These are phyloP conservation scores for Suillus fuscotomentosus DNA, from an alignment of 768 basidiomycete genomes.

Conservation along the genomic window DNA sequence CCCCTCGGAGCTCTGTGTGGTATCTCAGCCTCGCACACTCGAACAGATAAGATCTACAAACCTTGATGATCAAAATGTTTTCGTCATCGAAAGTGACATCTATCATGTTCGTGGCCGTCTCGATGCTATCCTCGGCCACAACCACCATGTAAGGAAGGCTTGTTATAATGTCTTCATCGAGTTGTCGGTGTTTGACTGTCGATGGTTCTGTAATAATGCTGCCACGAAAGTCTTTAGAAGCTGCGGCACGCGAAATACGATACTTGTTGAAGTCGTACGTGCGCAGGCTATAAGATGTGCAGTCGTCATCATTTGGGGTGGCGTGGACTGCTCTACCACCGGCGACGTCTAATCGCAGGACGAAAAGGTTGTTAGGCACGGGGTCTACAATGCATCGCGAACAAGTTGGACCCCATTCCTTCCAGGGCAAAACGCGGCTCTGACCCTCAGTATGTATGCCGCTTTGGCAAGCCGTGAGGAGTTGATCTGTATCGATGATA, in stretches of 20 bases:
- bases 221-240: background rate
- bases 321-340: background rate
- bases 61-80: background rate
- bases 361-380: background rate
- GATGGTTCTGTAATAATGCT: background rate
- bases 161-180: background rate
- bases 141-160: background rate
- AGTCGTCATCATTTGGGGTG: background rate
- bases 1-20: background rate
- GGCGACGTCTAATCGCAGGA: background rate
- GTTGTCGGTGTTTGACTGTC: background rate
- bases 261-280: background rate
- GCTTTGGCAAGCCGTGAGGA: background rate
- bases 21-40: background rate
- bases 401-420: background rate
- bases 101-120: background rate
- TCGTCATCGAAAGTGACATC: constrained; percentile 1
- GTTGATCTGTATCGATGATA: background rate
- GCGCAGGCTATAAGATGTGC: background rate
- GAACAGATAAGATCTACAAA: background rate
- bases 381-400: background rate
- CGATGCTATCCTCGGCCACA: background rate
- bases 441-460: background rate
- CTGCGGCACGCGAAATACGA: background rate
- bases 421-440: background rate